Percentiles rank a stretch among this genome's conserved stretches.
These are phyloP conservation scores for Rossbeevera mucosa DNA, from an alignment of 768 basidiomycete species.

Conservation along the genomic window DNA sequence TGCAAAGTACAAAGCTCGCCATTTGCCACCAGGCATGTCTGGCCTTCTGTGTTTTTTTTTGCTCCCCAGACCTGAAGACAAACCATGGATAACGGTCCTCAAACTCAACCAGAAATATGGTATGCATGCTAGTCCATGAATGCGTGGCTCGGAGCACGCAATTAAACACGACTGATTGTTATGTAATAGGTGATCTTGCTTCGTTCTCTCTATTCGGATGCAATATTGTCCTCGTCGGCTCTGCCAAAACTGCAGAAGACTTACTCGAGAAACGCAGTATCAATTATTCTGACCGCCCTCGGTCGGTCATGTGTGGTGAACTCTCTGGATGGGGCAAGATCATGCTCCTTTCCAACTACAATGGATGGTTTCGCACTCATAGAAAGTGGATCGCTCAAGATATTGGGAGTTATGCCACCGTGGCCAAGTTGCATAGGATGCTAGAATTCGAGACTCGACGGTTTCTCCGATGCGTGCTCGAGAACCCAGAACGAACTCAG, in stretches of 20 bases:
- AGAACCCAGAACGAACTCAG: constrained; percentile 1
- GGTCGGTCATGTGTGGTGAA: constrained; percentile 18
- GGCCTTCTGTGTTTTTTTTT: constrained; percentile 11
- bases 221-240: constrained; percentile 42
- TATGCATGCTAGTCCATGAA: not conserved
- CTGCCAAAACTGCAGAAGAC: constrained; percentile 38
- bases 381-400: constrained; percentile 19
- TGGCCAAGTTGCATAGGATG: constrained; percentile 12
- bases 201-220: constrained; percentile 17
- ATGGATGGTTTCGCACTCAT: constrained; percentile 13
- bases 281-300: constrained; percentile 36
- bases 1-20: not conserved
- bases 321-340: constrained; percentile 20
- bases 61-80: constrained; percentile 3
- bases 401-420: constrained; percentile 8
- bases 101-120: constrained; percentile 13
- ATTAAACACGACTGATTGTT: not conserved
- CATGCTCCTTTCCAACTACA: constrained; percentile 14
- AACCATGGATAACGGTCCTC: constrained; percentile 10
- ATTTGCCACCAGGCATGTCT: constrained; percentile 14
- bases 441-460: constrained; percentile 17
- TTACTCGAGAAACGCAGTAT: constrained; percentile 43
- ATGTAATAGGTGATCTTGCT: constrained; percentile 12
- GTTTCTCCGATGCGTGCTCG: constrained; percentile 7
- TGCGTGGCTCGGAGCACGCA: too few relatives aligned